A percentile compares a stretch with the other conserved stretches of the same genome.
These are phyloP conservation scores for Madurella fahalii DNA, from an alignment of 2,329 filamentous ascomycete species.

Conservation along the genomic window DNA sequence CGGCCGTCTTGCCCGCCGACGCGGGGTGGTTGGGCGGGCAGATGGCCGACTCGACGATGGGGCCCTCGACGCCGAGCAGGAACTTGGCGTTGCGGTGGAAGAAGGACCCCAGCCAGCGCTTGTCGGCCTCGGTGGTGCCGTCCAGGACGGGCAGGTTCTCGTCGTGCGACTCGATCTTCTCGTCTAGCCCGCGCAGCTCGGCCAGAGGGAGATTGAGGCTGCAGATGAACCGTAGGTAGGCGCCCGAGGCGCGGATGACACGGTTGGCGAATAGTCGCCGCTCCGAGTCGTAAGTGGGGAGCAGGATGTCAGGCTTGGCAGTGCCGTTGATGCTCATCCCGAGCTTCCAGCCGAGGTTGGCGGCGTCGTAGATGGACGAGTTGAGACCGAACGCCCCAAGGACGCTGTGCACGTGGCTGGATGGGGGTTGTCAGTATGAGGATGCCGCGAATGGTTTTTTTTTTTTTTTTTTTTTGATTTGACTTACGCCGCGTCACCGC, in stretches of 20 bases:
- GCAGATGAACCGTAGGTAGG: conserved; percentile 1
- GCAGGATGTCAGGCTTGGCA: not conserved
- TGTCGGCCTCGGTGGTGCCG: too few relatives aligned
- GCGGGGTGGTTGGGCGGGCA: too few relatives aligned
- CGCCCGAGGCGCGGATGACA: not conserved
- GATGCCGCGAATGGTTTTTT: not conserved
- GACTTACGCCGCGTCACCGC: conserved; percentile 1
- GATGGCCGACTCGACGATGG: too few relatives aligned
- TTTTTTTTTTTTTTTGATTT: too few relatives aligned
- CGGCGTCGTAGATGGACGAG: conserved; percentile 1
- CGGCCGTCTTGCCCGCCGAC: too few relatives aligned
- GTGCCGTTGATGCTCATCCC: not conserved
- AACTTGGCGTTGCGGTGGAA: too few relatives aligned
- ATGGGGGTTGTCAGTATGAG: not conserved
- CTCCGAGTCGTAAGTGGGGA: conserved; percentile 1
- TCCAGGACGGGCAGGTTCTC: not conserved
- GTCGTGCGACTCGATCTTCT: not conserved
- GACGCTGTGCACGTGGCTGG: conserved; percentile 4
- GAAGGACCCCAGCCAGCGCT: too few relatives aligned
- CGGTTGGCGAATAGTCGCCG: not conserved
- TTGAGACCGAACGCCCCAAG: not conserved
- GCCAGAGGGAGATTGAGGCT: not conserved
- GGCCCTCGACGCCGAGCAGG: too few relatives aligned
- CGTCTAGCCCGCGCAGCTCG: not conserved
- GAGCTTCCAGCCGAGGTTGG: conserved; percentile 2